Evolutionary conservation across 2,329 filamentous ascomycete species (phyloP).

Genomic region (Pseudocercospora fijiensis): DNA sequence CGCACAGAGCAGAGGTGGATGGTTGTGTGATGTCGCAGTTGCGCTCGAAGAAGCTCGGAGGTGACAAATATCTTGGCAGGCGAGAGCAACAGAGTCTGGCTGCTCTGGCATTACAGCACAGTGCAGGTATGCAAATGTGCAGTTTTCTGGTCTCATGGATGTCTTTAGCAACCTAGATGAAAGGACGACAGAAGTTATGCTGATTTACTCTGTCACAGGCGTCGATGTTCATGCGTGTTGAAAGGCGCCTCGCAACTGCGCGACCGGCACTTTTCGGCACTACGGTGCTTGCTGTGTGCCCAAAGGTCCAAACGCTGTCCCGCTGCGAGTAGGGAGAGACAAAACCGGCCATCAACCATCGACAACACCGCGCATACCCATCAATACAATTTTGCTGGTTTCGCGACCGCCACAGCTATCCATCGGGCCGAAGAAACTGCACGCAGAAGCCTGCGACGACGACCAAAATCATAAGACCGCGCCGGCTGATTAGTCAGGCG

Average conservation of each 20-base stretch:
- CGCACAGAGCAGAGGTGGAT: not conserved
- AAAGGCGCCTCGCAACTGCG: not conserved
- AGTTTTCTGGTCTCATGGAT: not conserved
- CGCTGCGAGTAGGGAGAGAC: conserved; percentile 4
- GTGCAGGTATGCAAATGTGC: not conserved
- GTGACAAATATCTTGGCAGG: not conserved
- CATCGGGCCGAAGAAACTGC: conserved; percentile 22
- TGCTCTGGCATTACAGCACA: not conserved
- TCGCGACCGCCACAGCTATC: conserved; percentile 20
- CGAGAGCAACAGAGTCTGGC: not conserved
- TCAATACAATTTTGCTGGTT: conserved; percentile 16
- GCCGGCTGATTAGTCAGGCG: conserved; percentile 24
- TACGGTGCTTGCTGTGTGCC: not conserved
- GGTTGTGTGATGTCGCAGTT: not conserved
- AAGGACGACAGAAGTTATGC: too few species aligned
- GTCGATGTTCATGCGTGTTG: not conserved
- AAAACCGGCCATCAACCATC: conserved; percentile 3
- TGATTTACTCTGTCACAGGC: not conserved
- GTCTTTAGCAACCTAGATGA: too few species aligned
- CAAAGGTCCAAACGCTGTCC: not conserved
- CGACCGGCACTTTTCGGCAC: not conserved
- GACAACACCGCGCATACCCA: conserved; percentile 9
- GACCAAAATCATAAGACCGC: conserved; percentile 5
- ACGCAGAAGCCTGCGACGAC: conserved; percentile 1
- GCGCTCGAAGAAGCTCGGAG: not conserved